phyloP scores from a whole-genome alignment of 306 rosid genomes.

The Bauhinia variegata region DNA sequence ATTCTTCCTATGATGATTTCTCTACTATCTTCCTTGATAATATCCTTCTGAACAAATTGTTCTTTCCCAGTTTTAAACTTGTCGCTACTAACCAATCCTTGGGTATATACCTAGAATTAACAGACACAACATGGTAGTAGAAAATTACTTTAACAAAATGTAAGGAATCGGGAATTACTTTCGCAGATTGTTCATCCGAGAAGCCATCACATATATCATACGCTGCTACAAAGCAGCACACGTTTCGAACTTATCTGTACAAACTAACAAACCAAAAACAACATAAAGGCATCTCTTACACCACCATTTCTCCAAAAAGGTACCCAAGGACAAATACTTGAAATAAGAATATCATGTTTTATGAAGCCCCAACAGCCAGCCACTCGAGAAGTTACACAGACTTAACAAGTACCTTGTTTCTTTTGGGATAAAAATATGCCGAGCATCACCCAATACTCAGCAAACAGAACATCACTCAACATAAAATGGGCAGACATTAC shows the following conservation, averaged over 20 bases:
- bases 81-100: conserved; percentile 62
- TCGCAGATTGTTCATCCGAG: background rate
- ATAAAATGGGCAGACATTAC: background rate
- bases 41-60: conserved; percentile 49
- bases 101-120: conserved; percentile 62
- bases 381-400: background rate
- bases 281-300: background rate
- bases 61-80: conserved; percentile 86
- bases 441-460: too few relatives aligned
- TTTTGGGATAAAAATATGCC: background rate
- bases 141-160: background rate
- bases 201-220: background rate
- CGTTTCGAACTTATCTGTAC: background rate
- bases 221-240: background rate
- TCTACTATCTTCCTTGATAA: conserved; percentile 44
- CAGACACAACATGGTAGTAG: conserved; percentile 25
- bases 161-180: background rate
- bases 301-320: background rate
- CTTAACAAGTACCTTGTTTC: background rate
- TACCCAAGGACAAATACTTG: background rate
- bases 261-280: background rate
- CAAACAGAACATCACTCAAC: background rate
- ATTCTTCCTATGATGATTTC: conserved; percentile 72
- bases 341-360: background rate
- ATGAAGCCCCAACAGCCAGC: background rate